A percentile compares a stretch with the other conserved stretches of the same genome.
Evolutionary conservation across 495 filamentous ascomycete genomes (phyloP).

Genomic region (Tuber umbilicatum): DNA sequence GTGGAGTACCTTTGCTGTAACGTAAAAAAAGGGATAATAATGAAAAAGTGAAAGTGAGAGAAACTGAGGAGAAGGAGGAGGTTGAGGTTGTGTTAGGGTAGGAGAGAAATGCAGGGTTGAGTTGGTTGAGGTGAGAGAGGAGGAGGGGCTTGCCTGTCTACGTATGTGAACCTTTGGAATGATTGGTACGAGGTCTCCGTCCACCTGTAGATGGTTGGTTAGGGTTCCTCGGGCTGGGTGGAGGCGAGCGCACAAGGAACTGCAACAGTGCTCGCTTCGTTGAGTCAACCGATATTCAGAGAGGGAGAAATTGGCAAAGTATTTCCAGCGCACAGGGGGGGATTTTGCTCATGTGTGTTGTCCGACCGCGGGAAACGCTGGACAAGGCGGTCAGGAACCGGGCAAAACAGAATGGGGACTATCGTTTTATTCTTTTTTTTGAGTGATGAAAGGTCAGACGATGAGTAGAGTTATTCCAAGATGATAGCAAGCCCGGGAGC

Average conservation of each 20-base stretch:
- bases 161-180: neutral
- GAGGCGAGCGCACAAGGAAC: neutral
- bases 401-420: neutral
- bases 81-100: constrained; percentile 27
- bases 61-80: neutral
- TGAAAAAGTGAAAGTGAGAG: neutral
- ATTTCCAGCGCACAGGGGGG: neutral
- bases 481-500: neutral
- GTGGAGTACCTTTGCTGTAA: constrained; percentile 36
- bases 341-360: neutral
- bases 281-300: neutral
- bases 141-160: constrained; percentile 16
- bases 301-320: neutral
- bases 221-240: neutral
- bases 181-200: neutral
- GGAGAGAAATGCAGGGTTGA: constrained; percentile 30
- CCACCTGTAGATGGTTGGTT: neutral
- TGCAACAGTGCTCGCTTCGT: neutral
- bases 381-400: neutral
- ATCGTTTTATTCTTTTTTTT: neutral
- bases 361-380: neutral
- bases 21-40: constrained; percentile 21
- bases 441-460: neutral
- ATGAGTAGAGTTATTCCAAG: neutral
- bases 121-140: constrained; percentile 23